These are phyloP conservation scores for Sungouiozyma ichnusensis DNA, from an alignment of 805 yeast genomes.

Conservation along the genomic window DNA sequence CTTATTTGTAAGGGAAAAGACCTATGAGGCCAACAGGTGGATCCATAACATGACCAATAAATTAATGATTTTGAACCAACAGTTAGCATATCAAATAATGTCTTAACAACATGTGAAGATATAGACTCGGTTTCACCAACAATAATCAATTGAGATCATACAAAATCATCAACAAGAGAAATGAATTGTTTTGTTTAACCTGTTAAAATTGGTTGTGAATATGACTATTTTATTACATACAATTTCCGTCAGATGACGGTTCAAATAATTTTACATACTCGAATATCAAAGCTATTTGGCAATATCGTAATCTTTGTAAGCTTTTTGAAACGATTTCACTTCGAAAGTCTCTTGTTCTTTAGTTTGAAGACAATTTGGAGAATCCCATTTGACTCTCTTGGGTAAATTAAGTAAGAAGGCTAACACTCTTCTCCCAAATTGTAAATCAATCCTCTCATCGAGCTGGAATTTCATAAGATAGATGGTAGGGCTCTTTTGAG, in stretches of 20 bases:
- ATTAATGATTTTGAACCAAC: background rate
- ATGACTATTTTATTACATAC: no score
- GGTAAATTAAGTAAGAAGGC: conserved; percentile 54
- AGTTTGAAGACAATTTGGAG: conserved; percentile 47
- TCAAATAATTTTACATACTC: no score
- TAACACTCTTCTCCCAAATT: conserved; percentile 72
- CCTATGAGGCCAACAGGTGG: background rate
- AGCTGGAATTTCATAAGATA: conserved; percentile 25
- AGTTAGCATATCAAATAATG: background rate
- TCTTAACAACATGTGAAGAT: background rate
- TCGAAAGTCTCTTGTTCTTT: conserved; percentile 52
- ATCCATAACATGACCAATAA: background rate
- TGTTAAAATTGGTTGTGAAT: no score
- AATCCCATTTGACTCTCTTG: conserved; percentile 64
- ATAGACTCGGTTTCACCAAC: no score
- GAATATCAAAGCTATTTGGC: background rate
- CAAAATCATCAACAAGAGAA: no score
- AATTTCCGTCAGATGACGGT: no score
- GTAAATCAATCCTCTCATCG: conserved; percentile 50
- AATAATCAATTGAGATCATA: no score
- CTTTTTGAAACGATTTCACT: conserved; percentile 48
- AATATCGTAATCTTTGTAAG: conserved; percentile 46
- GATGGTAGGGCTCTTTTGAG: conserved; percentile 21
- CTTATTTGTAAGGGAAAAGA: background rate
- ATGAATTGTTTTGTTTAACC: no score